Conservation (phyloP, 2,329 filamentous ascomycete species). For the Exophiala calicioides region DNA sequence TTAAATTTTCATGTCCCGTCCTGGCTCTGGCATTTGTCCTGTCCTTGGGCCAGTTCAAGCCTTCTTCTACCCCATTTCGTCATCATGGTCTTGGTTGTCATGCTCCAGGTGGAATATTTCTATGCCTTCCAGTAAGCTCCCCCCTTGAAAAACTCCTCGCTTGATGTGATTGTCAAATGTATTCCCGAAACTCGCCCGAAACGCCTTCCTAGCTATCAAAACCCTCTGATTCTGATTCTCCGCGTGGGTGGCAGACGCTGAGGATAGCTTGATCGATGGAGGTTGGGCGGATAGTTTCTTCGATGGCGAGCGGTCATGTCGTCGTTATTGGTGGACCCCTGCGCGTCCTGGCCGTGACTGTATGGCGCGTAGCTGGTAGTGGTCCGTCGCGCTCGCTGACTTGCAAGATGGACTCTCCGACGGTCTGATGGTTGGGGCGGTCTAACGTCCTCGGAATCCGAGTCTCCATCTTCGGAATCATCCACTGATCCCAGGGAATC, state of each 20-base stretch:
- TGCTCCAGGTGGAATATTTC: no score
- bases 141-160: no score
- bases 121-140: no score
- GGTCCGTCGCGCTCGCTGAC: constrained; percentile 22
- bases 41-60: no score
- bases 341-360: neutral
- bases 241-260: no score
- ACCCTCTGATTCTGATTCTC: no score
- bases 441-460: constrained; percentile 26
- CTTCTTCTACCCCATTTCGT: no score
- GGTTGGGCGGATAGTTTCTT: neutral
- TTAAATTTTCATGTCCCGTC: no score
- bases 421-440: constrained; percentile 23
- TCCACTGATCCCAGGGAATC: constrained; percentile 6
- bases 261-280: neutral
- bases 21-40: no score
- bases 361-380: constrained; percentile 1
- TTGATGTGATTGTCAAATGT: neutral
- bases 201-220: constrained; percentile 7
- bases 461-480: constrained; percentile 9
- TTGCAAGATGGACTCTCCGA: constrained; percentile 21
- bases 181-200: constrained; percentile 3
- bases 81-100: no score
- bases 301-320: no score
- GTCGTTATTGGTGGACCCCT: no score